These are phyloP conservation scores for Cicer chorassanicum DNA, from an alignment of 306 rosid species.

Conservation along the genomic window DNA sequence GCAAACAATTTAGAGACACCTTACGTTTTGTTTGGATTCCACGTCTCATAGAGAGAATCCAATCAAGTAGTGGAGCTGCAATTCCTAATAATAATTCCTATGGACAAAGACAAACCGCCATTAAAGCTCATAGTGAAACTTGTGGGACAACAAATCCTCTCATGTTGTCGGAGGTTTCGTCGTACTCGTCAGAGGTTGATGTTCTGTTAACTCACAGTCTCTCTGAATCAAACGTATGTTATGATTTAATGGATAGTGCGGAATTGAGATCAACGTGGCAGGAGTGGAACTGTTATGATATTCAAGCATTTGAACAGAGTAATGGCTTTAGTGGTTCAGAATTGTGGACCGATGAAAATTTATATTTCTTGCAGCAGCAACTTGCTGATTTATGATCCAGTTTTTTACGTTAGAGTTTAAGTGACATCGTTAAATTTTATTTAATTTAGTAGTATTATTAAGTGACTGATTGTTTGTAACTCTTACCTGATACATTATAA, in stretches of 20 bases:
- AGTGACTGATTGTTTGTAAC: neutral
- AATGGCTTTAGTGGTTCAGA: slow-evolving; percentile 53
- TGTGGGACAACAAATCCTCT: slow-evolving; percentile 27
- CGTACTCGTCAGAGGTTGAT: slow-evolving; percentile 36
- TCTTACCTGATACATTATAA: neutral
- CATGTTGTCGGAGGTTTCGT: slow-evolving; percentile 39
- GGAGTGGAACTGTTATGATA: neutral
- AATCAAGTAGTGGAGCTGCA: neutral
- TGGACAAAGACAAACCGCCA: neutral
- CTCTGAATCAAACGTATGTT: slow-evolving; percentile 43
- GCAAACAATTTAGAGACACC: slow-evolving; percentile 81
- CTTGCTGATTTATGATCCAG: slow-evolving; percentile 38
- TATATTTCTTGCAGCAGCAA: slow-evolving; percentile 65
- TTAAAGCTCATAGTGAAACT: slow-evolving; percentile 1
- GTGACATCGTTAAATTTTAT: slow-evolving; percentile 13
- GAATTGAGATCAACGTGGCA: slow-evolving; percentile 1
- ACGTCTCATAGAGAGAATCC: slow-evolving; percentile 76
- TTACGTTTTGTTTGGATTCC: slow-evolving; percentile 92
- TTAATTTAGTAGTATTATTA: neutral
- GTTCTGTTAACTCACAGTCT: slow-evolving; percentile 36
- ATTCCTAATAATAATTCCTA: neutral
- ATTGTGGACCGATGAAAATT: slow-evolving; percentile 76
- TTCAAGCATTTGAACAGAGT: slow-evolving; percentile 26
- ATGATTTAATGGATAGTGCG: slow-evolving; percentile 20
- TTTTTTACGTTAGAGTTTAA: neutral